These are phyloP conservation scores for Hylodesmum podocarpum DNA, from an alignment of 306 rosid species.

Conservation along the genomic window DNA sequence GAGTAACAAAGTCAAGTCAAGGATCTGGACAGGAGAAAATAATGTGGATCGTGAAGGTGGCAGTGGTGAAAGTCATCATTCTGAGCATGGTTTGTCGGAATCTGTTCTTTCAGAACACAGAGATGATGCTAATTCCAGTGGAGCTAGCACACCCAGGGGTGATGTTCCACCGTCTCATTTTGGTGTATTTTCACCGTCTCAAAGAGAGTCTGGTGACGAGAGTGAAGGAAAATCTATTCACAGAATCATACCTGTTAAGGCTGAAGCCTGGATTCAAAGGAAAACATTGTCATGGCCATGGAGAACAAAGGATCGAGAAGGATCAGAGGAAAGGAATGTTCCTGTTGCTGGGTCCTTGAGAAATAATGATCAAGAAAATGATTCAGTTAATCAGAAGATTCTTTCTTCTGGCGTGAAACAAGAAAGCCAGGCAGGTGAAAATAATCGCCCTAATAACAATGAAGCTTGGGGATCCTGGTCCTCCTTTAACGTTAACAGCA, in stretches of 20 bases:
- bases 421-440: constrained; percentile 59
- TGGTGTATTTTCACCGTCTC: constrained; percentile 51
- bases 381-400: constrained; percentile 45
- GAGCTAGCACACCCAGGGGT: constrained; percentile 92
- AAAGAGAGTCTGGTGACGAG: constrained; percentile 67
- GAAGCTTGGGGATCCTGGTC: constrained; percentile 86
- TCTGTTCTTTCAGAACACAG: constrained; percentile 52
- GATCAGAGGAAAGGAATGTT: constrained; percentile 49
- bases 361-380: constrained; percentile 72
- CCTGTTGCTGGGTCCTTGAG: constrained; percentile 59
- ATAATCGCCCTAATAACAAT: constrained; percentile 51
- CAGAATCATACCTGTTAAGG: constrained; percentile 62
- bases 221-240: constrained; percentile 71
- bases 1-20: constrained; percentile 88
- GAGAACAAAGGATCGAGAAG: constrained; percentile 76
- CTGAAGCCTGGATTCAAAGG: constrained; percentile 91
- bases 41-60: constrained; percentile 67
- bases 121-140: constrained; percentile 94
- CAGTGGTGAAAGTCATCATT: constrained; percentile 63
- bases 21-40: constrained; percentile 66
- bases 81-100: constrained; percentile 63
- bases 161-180: constrained; percentile 59
- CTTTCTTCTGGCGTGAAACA: constrained; percentile 44
- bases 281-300: constrained; percentile 90
- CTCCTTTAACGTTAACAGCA: constrained; percentile 79